phyloP scores from a whole-genome alignment of 352 stramenopile genomes.

The Pythium grandisporangium region DNA sequence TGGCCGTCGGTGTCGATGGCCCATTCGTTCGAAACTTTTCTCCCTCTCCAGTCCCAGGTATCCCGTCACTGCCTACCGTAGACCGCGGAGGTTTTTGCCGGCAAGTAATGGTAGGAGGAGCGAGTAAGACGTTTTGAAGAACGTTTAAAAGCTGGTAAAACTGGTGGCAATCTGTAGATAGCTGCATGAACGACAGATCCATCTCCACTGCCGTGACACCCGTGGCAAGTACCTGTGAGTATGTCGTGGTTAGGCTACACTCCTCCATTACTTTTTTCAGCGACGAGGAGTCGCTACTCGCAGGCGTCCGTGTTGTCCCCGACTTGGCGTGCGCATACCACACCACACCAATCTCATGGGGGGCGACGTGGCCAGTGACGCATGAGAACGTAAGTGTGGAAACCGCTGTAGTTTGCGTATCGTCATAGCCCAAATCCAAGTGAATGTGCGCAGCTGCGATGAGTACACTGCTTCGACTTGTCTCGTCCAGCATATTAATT shows the following conservation, averaged over 20 bases:
- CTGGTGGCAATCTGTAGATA: conserved; percentile 66
- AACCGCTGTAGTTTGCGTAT: conserved; percentile 28
- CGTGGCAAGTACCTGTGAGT: conserved; percentile 32
- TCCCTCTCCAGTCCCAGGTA: too few species aligned
- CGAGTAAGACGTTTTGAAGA: conserved; percentile 59
- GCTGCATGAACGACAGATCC: conserved; percentile 60
- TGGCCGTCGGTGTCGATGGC: conserved; percentile 14
- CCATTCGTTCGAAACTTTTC: conserved; percentile 19
- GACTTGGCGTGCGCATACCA: conserved; percentile 46
- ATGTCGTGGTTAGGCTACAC: conserved; percentile 51
- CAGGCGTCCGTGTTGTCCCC: not conserved
- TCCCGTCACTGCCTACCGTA: conserved; percentile 9
- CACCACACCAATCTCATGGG: conserved; percentile 61
- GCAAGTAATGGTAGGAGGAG: conserved; percentile 33
- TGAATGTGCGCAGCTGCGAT: conserved; percentile 72
- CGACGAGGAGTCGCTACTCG: conserved; percentile 3
- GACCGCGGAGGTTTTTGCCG: conserved; percentile 13
- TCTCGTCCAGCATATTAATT: conserved; percentile 71
- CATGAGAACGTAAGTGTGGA: conserved; percentile 52
- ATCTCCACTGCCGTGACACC: conserved; percentile 38
- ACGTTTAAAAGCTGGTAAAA: conserved; percentile 82
- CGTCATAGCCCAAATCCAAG: conserved; percentile 55
- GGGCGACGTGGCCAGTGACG: conserved; percentile 61
- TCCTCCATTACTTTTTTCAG: conserved; percentile 76
- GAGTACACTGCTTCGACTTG: conserved; percentile 52